Conservation (phyloP, 345 rosid genomes). For the Isatis tinctoria region DNA sequence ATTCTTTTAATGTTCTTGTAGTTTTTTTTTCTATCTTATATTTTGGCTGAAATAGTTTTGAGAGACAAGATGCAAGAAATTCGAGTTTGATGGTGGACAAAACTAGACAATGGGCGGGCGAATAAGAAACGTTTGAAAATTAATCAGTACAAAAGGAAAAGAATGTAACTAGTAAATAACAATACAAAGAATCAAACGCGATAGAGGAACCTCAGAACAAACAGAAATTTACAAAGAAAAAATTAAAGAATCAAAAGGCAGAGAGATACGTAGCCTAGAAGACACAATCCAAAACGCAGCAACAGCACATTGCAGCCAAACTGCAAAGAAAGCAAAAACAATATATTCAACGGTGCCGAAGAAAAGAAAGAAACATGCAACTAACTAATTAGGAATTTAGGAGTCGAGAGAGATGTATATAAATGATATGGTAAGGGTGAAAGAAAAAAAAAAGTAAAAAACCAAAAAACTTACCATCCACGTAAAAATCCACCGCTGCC, state of each 20-base stretch:
- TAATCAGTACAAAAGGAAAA: neutral
- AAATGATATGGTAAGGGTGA: neutral
- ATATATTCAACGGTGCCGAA: neutral
- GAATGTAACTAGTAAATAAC: slow-evolving; percentile 7
- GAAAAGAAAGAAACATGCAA: neutral
- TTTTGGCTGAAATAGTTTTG: neutral
- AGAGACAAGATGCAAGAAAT: neutral
- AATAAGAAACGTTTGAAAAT: too few species aligned
- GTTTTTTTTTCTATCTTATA: neutral
- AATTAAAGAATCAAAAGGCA: neutral
- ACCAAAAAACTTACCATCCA: slow-evolving; percentile 16
- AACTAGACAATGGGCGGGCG: too few species aligned
- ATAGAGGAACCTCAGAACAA: neutral
- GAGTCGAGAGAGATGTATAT: neutral
- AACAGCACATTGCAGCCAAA: slow-evolving; percentile 23
- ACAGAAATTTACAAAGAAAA: neutral
- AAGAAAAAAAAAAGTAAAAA: neutral
- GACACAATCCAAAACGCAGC: slow-evolving; percentile 30
- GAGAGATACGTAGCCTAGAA: neutral
- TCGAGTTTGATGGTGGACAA: neutral
- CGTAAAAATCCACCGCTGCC: slow-evolving; percentile 21
- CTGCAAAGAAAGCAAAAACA: neutral
- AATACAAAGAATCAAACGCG: neutral
- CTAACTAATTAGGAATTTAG: too few species aligned
- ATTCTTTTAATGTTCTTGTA: neutral